Evolutionary conservation across 2,329 filamentous ascomycete species (phyloP).

Genomic region (Dryadomyces quercivorus): DNA sequence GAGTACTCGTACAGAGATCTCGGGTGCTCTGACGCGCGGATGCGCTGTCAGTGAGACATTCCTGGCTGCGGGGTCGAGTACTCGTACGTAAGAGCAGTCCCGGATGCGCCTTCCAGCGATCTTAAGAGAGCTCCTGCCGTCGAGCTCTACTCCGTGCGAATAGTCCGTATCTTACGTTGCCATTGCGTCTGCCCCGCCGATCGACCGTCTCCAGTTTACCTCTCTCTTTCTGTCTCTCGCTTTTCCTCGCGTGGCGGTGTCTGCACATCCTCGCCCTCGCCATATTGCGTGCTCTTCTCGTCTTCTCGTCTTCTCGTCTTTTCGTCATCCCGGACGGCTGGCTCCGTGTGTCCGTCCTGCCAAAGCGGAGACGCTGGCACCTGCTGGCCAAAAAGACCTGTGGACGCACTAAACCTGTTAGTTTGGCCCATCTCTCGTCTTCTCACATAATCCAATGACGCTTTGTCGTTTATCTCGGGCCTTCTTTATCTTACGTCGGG

Average conservation of each 20-base stretch:
- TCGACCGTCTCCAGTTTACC: not conserved
- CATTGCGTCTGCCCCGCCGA: not conserved
- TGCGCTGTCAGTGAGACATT: too few species aligned
- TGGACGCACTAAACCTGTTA: not conserved
- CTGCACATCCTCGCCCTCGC: not conserved
- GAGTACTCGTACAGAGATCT: too few species aligned
- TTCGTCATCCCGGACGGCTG: not conserved
- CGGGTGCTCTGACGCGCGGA: not conserved
- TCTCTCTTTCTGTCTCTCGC: not conserved
- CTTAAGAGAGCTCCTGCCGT: too few species aligned
- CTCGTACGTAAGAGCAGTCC: too few species aligned
- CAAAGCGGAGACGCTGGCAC: not conserved
- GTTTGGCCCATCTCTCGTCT: not conserved
- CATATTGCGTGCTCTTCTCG: too few species aligned
- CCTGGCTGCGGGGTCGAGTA: not conserved
- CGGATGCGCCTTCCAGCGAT: too few species aligned
- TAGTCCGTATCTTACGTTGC: too few species aligned
- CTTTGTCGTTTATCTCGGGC: not conserved
- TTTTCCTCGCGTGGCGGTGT: not conserved
- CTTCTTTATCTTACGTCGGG: conserved; percentile 3
- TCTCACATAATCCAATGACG: too few species aligned
- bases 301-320: not conserved
- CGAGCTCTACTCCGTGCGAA: too few species aligned
- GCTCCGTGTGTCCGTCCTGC: not conserved
- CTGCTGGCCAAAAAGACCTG: not conserved